phyloP scores from a whole-genome alignment of 2,329 filamentous ascomycete species.

The Aspergillus puulaauensis region DNA sequence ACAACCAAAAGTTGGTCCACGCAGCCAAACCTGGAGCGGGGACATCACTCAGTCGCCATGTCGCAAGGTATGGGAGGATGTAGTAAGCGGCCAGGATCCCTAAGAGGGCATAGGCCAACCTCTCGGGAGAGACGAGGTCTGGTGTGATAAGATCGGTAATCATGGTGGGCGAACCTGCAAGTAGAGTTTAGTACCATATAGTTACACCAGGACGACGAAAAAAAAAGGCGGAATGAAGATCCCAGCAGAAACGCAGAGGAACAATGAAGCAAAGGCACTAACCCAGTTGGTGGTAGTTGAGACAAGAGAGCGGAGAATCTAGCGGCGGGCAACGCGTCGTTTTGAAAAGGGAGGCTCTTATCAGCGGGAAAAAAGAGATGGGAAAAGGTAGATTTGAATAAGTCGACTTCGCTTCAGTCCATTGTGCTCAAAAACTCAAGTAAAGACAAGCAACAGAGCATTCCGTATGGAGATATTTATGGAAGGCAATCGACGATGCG shows the following conservation, averaged over 20 bases:
- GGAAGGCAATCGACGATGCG: not conserved
- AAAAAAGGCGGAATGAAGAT: not conserved
- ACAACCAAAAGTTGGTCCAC: slow-evolving; percentile 79
- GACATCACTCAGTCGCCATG: slow-evolving; percentile 52
- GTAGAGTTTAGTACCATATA: not conserved
- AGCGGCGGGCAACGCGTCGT: not conserved
- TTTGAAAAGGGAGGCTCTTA: not conserved
- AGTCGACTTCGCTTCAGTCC: not conserved
- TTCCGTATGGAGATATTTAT: slow-evolving; percentile 15
- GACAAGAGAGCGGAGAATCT: not conserved
- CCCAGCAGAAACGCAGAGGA: not conserved
- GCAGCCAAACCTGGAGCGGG: slow-evolving; percentile 56
- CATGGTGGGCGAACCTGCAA: slow-evolving; percentile 23
- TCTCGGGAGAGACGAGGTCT: slow-evolving; percentile 23
- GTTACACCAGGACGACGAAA: not conserved
- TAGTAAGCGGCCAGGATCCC: slow-evolving; percentile 55
- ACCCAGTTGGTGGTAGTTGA: slow-evolving; percentile 7
- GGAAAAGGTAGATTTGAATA: not conserved
- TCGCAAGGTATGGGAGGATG: slow-evolving; percentile 58
- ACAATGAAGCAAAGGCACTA: slow-evolving; percentile 2
- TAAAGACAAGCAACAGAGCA: not conserved
- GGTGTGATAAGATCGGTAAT: slow-evolving; percentile 19
- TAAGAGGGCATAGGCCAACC: slow-evolving; percentile 44
- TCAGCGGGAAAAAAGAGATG: not conserved
- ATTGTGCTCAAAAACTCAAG: not conserved